These are phyloP conservation scores for Oligophagozyma castellii DNA, from an alignment of 1,139 yeast genomes.

Conservation along the genomic window DNA sequence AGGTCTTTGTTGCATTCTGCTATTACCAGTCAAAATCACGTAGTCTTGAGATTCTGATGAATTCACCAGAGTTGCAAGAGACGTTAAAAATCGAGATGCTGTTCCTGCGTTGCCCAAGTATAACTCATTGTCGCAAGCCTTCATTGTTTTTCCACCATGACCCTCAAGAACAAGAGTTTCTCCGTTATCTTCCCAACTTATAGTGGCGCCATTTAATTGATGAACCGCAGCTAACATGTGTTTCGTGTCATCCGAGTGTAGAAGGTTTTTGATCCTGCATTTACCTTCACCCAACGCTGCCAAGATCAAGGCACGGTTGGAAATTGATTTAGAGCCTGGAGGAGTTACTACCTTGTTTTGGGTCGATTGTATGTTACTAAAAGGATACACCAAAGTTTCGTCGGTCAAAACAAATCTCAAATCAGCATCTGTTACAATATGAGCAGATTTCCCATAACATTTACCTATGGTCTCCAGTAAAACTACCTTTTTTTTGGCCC, in stretches of 20 bases:
- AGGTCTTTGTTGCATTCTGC: conserved; percentile 96
- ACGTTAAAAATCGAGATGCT: conserved; percentile 86
- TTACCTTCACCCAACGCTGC: conserved; percentile 88
- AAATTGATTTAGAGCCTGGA: conserved; percentile 95
- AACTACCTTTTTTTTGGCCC: conserved; percentile 77
- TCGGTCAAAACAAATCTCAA: conserved; percentile 76
- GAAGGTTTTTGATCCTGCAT: conserved; percentile 67
- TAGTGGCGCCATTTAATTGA: conserved; percentile 66
- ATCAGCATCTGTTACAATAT: conserved; percentile 67
- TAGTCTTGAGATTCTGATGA: conserved; percentile 30
- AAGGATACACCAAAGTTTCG: conserved; percentile 55
- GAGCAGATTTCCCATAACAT: conserved; percentile 82
- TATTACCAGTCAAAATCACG: conserved; percentile 78
- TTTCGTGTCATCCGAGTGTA: conserved; percentile 92
- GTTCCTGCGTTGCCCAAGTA: conserved; percentile 98
- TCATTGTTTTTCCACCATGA: conserved; percentile 61
- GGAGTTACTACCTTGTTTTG: conserved; percentile 45
- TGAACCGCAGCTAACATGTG: conserved; percentile 87
- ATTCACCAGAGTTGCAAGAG: conserved; percentile 74
- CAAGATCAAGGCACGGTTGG: conserved; percentile 82
- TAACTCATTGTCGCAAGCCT: conserved; percentile 46
- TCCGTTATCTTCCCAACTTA: conserved; percentile 72
- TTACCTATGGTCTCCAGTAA: conserved; percentile 73
- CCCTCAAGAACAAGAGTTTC: conserved; percentile 78
- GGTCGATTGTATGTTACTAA: conserved; percentile 30